Evolutionary conservation across 208 protist species (phyloP).

Genomic region (Trypanosoma avium): DNA sequence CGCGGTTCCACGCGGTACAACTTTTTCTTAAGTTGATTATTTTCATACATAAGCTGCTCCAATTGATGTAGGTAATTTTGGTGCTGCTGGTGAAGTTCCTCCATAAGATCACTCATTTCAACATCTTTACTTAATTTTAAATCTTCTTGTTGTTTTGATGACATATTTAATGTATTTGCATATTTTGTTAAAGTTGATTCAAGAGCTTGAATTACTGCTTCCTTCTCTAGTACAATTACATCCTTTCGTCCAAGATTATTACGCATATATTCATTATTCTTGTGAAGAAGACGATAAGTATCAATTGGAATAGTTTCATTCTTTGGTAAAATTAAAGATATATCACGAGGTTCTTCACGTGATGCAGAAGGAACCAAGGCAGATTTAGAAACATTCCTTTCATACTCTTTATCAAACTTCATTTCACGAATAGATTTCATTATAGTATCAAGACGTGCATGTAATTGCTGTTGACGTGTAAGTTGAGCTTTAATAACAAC

Average conservation of each 20-base stretch:
- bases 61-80: slow-evolving; percentile 41
- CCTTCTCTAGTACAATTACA: slow-evolving; percentile 90
- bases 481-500: slow-evolving; percentile 80
- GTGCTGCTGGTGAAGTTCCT: slow-evolving; percentile 52
- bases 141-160: slow-evolving; percentile 49
- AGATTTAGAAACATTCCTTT: slow-evolving; percentile 68
- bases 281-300: slow-evolving; percentile 83
- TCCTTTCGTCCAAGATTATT: slow-evolving; percentile 84
- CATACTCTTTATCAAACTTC: slow-evolving; percentile 77
- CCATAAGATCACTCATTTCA: slow-evolving; percentile 46
- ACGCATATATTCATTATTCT: slow-evolving; percentile 85
- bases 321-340: slow-evolving; percentile 73
- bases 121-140: slow-evolving; percentile 39
- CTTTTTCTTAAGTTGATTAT: slow-evolving; percentile 50
- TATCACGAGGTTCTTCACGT: slow-evolving; percentile 76
- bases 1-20: slow-evolving; percentile 4
- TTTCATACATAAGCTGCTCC: slow-evolving; percentile 49
- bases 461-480: slow-evolving; percentile 79
- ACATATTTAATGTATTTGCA: slow-evolving; percentile 53
- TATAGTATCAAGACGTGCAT: slow-evolving; percentile 71
- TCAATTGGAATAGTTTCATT: slow-evolving; percentile 81
- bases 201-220: slow-evolving; percentile 74
- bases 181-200: slow-evolving; percentile 66
- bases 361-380: slow-evolving; percentile 69
- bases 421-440: slow-evolving; percentile 78